Base-by-base conservation (phyloP, 192 early-diverging fungal species). In the Gamsiella multidivaricata region DNA sequence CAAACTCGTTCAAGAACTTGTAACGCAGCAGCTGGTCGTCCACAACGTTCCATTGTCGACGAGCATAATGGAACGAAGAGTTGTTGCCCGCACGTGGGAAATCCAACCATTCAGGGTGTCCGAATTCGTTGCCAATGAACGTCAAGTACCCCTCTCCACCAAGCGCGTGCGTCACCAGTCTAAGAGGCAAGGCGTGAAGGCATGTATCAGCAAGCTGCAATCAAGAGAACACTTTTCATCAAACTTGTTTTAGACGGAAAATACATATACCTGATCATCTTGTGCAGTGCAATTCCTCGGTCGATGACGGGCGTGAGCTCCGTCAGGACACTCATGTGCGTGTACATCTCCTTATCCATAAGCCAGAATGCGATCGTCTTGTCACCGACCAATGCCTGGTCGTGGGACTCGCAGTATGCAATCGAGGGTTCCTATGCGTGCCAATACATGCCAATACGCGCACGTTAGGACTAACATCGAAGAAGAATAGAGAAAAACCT, bases 261-360 rank as follows among this genome's bases (percentile, higher is more conserved):
- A n/a, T n/a, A n/a, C n/a, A n/a, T 31, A 43, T 82, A 88, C 87
- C 94, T 86, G 69, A 98, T 97, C 94, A 98, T 91, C 82, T 98
- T 98, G 85, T 98, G 97, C 68, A 98, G 82, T 33, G 96, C 90
- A 25, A 99, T 67, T 28, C 97, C 97, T 53, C 97, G 91, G 81
- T 98, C 96, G 74, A 99, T 93, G 8, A 94, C 87, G 22, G 95
- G 92, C n/a, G 96, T 98, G 65, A 92, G 65, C 43, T 83, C 81
- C 2, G 88, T 88, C 34, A 93, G 56, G 61, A 92, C 89, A 54
- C 91, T 93, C 97, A 99, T 99, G 81, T 95, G 83, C 28, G 89
- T 91, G 80, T 99, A 99, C 97, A 99, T 99, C 82, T 99, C 96
- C 82, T 93, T 93, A 83, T 99, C 97, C 97, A 99, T 99, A 58